phyloP scores from a whole-genome alignment of 805 yeast species.

The Pichia ethanolica region DNA sequence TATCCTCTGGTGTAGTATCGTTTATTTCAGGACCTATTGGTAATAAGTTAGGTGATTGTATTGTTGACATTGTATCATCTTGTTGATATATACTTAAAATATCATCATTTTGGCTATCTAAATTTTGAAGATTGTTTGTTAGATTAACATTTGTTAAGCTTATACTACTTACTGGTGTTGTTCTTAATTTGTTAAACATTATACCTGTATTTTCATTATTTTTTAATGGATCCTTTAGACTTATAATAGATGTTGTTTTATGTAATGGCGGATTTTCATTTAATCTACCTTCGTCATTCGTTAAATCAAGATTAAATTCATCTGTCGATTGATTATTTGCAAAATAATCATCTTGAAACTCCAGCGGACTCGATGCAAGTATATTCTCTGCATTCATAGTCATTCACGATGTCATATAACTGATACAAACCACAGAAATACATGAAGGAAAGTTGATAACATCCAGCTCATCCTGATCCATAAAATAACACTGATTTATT shows the following conservation, averaged over 20 bases:
- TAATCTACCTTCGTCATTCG: background rate
- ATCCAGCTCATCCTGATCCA: too few species aligned
- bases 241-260: slow-evolving; percentile 3
- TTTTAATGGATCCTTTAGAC: background rate
- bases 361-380: slow-evolving; percentile 2
- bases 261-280: background rate
- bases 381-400: background rate
- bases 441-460: too few species aligned
- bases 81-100: background rate
- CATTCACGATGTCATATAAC: background rate
- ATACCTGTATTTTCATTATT: slow-evolving; percentile 3
- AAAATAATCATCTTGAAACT: slow-evolving; percentile 9
- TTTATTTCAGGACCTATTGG: background rate
- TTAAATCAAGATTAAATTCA: background rate
- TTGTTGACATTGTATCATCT: slow-evolving; percentile 6
- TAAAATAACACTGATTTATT: too few species aligned
- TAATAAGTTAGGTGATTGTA: background rate
- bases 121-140: background rate
- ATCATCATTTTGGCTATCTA: background rate
- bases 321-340: slow-evolving; percentile 1
- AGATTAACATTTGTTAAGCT: slow-evolving; percentile 5
- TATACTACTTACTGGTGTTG: slow-evolving; percentile 7
- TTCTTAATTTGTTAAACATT: slow-evolving; percentile 7
- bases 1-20: background rate
- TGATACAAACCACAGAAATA: background rate